Evolutionary conservation across 495 filamentous ascomycete species (phyloP).

Genomic region (Aspergillus incahuasiensis): DNA sequence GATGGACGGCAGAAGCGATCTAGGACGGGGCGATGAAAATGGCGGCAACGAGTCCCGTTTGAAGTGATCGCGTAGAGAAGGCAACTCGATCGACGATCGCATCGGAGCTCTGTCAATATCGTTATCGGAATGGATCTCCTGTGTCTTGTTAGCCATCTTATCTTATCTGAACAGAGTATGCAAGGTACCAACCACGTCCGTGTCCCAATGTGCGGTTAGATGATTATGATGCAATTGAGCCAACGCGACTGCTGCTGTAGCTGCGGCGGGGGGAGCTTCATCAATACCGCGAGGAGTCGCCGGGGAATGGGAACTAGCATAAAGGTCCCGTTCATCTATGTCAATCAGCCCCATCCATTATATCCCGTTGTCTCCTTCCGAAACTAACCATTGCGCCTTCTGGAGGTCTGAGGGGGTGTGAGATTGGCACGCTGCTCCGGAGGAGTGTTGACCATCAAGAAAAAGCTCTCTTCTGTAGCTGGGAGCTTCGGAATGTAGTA

Average conservation of each 20-base stretch:
- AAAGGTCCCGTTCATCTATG: constrained; percentile 45
- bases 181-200: constrained; percentile 64
- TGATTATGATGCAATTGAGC: constrained; percentile 84
- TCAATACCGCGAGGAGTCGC: constrained; percentile 69
- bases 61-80: constrained; percentile 66
- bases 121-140: constrained; percentile 72
- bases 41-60: constrained; percentile 65
- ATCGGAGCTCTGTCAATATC: constrained; percentile 56
- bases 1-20: constrained; percentile 77
- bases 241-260: constrained; percentile 78
- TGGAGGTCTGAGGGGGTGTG: constrained; percentile 50
- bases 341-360: constrained; percentile 26
- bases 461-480: constrained; percentile 97
- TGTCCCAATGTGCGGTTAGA: constrained; percentile 76
- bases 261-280: constrained; percentile 64
- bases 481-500: constrained; percentile 98
- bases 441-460: constrained; percentile 87
- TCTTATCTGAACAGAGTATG: background rate
- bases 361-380: background rate
- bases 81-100: constrained; percentile 65
- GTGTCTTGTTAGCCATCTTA: background rate
- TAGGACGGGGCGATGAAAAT: constrained; percentile 55
- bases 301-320: constrained; percentile 65
- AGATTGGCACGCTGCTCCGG: constrained; percentile 64
- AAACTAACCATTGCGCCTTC: constrained; percentile 34